phyloP scores from a whole-genome alignment of 169 alveolate genomes.

The Amoebophrya sp. region DNA sequence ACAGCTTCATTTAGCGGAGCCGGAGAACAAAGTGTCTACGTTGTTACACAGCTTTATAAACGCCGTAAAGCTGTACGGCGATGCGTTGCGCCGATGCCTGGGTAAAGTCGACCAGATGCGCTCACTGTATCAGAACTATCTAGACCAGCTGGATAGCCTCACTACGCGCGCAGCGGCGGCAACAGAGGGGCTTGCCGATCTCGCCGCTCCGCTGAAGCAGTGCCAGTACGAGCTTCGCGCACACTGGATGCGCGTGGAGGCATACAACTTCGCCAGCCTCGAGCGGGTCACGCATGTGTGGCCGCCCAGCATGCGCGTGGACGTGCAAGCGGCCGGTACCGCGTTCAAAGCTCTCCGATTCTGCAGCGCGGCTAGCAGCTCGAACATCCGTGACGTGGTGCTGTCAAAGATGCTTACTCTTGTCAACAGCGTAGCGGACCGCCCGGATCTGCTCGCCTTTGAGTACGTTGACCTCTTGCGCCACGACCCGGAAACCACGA shows the following conservation, averaged over 20 bases:
- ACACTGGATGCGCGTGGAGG: slow-evolving; percentile 23
- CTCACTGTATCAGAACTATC: not conserved
- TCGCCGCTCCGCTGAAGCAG: not conserved
- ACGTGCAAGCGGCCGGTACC: not conserved
- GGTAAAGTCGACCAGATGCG: not conserved
- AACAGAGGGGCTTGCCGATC: no score
- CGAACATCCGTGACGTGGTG: not conserved
- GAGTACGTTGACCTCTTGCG: not conserved
- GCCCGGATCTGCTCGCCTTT: not conserved
- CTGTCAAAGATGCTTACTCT: not conserved
- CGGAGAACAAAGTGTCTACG: no score
- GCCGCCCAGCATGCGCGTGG: not conserved
- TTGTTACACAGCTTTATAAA: no score
- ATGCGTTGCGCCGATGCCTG: not conserved
- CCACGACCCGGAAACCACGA: not conserved
- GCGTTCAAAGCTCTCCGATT: not conserved
- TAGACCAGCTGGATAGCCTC: not conserved
- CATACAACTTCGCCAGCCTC: not conserved
- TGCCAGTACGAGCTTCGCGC: not conserved
- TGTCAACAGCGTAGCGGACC: not conserved
- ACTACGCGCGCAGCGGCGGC: not conserved
- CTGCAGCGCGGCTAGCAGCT: not conserved
- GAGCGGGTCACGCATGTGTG: not conserved
- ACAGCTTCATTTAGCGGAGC: no score
- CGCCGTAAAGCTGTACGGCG: not conserved